These are phyloP conservation scores for Leptodermis oblonga DNA, from an alignment of 257 asterid species.

Conservation along the genomic window DNA sequence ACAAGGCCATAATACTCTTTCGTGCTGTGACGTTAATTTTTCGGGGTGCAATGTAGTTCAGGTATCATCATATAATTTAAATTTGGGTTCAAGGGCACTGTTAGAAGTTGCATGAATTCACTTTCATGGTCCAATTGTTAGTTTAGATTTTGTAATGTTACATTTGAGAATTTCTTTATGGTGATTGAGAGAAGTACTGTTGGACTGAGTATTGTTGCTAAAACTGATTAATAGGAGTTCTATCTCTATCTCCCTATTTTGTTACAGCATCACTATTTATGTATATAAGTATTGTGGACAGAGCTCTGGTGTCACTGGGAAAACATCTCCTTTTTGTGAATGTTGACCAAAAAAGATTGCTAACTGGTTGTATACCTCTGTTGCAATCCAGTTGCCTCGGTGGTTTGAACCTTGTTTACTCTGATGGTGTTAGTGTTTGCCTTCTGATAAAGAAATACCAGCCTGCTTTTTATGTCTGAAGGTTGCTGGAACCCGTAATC, in stretches of 20 bases:
- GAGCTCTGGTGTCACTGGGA: not conserved
- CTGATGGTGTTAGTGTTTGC: not conserved
- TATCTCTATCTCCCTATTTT: not conserved
- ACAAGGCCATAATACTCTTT: not conserved
- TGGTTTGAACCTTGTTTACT: not conserved
- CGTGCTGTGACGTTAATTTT: not conserved
- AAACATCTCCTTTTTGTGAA: not conserved
- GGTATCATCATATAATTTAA: not conserved
- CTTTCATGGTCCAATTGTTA: not conserved
- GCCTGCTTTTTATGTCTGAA: constrained; percentile 1
- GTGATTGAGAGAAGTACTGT: not conserved
- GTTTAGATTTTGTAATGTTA: not conserved
- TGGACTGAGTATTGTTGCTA: not conserved
- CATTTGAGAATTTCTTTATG: not conserved
- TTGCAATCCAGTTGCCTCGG: not conserved
- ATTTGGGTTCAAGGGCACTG: not conserved
- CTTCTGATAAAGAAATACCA: not conserved
- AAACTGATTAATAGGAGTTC: not conserved
- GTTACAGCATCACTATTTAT: not conserved
- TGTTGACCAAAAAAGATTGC: not conserved
- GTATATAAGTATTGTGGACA: not conserved
- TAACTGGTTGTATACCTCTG: not conserved
- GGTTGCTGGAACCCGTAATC: not conserved
- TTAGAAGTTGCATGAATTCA: not conserved
- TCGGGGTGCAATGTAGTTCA: not conserved